phyloP scores from a whole-genome alignment of 345 rosid species.

The Dipteronia dyeriana region DNA sequence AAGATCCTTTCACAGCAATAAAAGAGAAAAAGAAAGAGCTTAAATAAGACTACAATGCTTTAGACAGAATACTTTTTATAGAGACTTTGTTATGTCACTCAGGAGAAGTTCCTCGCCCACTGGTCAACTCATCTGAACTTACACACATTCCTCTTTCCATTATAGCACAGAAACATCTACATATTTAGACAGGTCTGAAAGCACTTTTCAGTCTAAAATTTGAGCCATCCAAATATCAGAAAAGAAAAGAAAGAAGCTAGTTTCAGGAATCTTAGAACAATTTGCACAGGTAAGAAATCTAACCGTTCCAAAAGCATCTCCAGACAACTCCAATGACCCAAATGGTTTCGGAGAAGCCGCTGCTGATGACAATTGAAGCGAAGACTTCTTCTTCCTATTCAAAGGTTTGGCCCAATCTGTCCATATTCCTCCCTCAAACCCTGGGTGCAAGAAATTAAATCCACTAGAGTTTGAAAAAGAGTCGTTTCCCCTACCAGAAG shows the following conservation, averaged over 20 bases:
- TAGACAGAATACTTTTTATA: neutral
- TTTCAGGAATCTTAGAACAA: conserved; percentile 19
- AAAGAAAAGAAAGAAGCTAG: neutral
- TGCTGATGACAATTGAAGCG: conserved; percentile 32
- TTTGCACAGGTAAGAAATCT: conserved; percentile 28
- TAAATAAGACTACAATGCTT: neutral
- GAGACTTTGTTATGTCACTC: neutral
- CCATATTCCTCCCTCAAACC: conserved; percentile 36
- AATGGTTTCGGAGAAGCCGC: conserved; percentile 32
- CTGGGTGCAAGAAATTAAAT: conserved; percentile 27
- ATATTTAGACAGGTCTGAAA: conserved; percentile 1
- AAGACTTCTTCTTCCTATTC: conserved; percentile 28
- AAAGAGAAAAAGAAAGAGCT: neutral
- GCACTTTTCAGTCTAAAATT: neutral
- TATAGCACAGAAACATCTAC: neutral
- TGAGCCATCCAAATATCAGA: neutral
- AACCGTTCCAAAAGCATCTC: conserved; percentile 48
- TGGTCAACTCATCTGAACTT: neutral
- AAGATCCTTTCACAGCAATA: neutral
- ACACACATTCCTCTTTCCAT: neutral
- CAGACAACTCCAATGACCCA: conserved; percentile 33
- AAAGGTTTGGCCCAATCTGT: conserved; percentile 36
- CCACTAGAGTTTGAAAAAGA: conserved; percentile 31
- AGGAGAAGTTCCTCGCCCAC: neutral
- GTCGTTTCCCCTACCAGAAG: conserved; percentile 32